Base-by-base conservation (phyloP, 352 stramenopile genomes). In the Pelagophyceae sp. region DNA sequence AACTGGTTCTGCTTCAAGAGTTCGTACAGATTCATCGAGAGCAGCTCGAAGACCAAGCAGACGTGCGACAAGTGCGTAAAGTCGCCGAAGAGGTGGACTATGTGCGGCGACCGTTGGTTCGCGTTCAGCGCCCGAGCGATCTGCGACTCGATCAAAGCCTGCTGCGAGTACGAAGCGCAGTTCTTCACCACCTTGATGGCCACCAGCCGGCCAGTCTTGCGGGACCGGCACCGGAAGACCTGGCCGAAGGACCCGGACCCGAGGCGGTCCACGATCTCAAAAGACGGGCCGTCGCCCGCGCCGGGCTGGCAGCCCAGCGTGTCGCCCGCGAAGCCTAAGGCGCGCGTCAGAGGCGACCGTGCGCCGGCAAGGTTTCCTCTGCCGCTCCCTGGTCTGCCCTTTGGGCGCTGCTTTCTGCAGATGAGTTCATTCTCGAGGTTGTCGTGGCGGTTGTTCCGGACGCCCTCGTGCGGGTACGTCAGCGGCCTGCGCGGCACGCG, bases 161-260 rank as follows among this genome's bases (percentile, higher is more conserved):
- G 95, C 70, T 93, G 85, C 33, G 89, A 90, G 82, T 98, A 99
- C 51, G 93, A 93, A 29, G 89, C 86, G 75, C 95, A 96, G 83
- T 97, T 98, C 82, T 97, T 97, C 35, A 99, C 95, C 82, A 99
- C 94, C 86, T 99, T 99, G 72, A 99, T 84, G 0, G 95, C 96
- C 15, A 99, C 92, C 23, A 91, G 83, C 70, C 92, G 81, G 64
- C 90, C 85, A 25, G 88, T 94, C 67, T 85, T 81, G 72, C 79
- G 37, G 76, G 97, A 89, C 19, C 94, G 78, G 80, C 95, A 98
- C 76, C 90, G 87, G 37, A 99, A 95, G 31, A 99, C 95, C 87
- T 99, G 96, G 0, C 95, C 96, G 83, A 99, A 99, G 0, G 95
- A 98, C 0, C 96, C 96, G 77, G 95, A 90, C 20, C 96, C 96